phyloP scores from a whole-genome alignment of 2,329 filamentous ascomycete species.

The Fusarium pseudonygamai region DNA sequence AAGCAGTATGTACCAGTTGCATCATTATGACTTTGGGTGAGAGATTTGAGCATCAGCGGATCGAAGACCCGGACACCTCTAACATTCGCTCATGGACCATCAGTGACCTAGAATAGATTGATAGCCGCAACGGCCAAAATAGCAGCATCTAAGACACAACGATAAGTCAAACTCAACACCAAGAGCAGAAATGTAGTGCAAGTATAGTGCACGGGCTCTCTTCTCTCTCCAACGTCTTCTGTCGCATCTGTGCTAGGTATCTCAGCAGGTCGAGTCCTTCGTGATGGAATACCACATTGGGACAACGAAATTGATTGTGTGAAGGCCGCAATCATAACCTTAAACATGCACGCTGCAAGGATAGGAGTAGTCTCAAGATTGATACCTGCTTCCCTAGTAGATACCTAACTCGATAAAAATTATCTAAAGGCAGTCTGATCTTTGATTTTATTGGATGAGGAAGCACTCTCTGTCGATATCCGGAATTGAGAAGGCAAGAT shows the following conservation, averaged over 20 bases:
- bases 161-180: not conserved
- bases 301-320: not conserved
- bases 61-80: not conserved
- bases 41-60: not conserved
- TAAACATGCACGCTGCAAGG: not conserved
- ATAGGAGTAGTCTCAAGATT: not conserved
- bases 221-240: not conserved
- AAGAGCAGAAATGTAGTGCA: not conserved
- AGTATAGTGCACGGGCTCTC: not conserved
- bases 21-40: not conserved
- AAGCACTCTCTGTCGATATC: not conserved
- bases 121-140: not conserved
- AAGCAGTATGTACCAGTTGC: not conserved
- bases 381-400: not conserved
- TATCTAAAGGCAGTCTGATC: not conserved
- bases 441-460: not conserved
- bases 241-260: not conserved
- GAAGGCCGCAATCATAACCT: not conserved
- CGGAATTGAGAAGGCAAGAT: not conserved
- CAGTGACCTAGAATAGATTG: not conserved
- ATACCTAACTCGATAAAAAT: not conserved
- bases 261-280: not conserved
- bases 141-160: not conserved
- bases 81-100: not conserved
- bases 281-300: not conserved